These are phyloP conservation scores for Rhodosporidiobolus odoratus DNA, from an alignment of 768 basidiomycete genomes.

Conservation along the genomic window DNA sequence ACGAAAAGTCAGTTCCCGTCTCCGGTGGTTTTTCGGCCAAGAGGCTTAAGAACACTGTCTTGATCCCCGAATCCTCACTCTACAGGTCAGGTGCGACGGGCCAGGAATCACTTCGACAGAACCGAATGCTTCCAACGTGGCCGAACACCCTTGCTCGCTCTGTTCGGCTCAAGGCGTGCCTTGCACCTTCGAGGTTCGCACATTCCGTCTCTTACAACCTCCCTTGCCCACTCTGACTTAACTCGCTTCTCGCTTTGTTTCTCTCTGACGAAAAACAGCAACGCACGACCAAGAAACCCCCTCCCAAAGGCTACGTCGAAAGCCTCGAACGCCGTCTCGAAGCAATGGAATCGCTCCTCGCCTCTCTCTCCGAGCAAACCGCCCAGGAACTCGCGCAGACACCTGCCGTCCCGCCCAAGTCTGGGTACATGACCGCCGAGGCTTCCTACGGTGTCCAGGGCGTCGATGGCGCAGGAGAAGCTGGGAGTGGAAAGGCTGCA, in stretches of 20 bases:
- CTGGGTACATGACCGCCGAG: neutral
- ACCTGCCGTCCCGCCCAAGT: no score
- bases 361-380: neutral
- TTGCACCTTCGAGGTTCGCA: slow-evolving; percentile 20
- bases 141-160: slow-evolving; percentile 10
- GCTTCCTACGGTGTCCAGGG: neutral
- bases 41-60: neutral
- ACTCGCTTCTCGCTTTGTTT: no score
- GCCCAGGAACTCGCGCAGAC: neutral
- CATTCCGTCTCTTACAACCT: no score
- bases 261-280: neutral
- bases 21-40: no score
- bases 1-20: slow-evolving; percentile 13
- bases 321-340: slow-evolving; percentile 31
- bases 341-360: slow-evolving; percentile 37
- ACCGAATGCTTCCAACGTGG: neutral
- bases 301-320: slow-evolving; percentile 38
- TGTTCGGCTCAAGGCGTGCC: slow-evolving; percentile 11
- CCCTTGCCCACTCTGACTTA: neutral
- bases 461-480: neutral
- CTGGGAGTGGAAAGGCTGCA: neutral
- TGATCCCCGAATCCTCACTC: neutral
- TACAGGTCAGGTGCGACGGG: slow-evolving; percentile 21
- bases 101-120: neutral
- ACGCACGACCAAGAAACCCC: slow-evolving; percentile 11